Conservation (phyloP, 257 asterid species). For the Solanum chmielewskii region DNA sequence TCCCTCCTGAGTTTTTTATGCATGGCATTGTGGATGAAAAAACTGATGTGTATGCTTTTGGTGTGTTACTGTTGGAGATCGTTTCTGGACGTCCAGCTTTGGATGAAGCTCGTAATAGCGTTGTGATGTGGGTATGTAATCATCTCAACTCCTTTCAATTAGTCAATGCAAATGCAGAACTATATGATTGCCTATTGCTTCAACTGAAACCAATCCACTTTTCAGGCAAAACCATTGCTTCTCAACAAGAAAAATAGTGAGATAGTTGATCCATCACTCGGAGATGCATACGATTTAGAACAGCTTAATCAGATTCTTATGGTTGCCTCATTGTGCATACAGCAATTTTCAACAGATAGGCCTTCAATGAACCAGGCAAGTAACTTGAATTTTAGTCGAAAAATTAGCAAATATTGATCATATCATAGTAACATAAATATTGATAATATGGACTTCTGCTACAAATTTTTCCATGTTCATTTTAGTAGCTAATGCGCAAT, state of each 20-base stretch:
- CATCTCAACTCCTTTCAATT: neutral
- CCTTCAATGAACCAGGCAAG: slow-evolving; percentile 87
- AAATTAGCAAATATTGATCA: neutral
- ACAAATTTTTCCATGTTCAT: neutral
- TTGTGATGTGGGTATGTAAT: slow-evolving; percentile 90
- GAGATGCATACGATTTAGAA: slow-evolving; percentile 46
- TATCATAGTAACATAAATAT: neutral
- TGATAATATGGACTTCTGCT: neutral
- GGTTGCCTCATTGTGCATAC: slow-evolving; percentile 74
- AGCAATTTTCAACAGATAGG: slow-evolving; percentile 55
- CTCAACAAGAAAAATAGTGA: slow-evolving; percentile 31
- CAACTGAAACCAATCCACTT: neutral
- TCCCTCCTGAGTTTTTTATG: slow-evolving; percentile 94
- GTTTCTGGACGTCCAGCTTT: slow-evolving; percentile 87
- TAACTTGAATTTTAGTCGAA: neutral
- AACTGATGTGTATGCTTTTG: slow-evolving; percentile 91
- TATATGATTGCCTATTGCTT: neutral
- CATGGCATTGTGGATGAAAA: slow-evolving; percentile 91
- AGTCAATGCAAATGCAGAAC: neutral
- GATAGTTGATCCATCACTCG: slow-evolving; percentile 62
- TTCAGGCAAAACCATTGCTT: slow-evolving; percentile 82
- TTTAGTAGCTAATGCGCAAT: neutral
- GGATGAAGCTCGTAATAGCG: slow-evolving; percentile 62
- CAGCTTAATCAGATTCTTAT: slow-evolving; percentile 46
- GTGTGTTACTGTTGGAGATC: slow-evolving; percentile 73